Percentiles rank a stretch among this genome's conserved stretches.
Evolutionary conservation across 2,329 filamentous ascomycete genomes (phyloP).

Genomic region (Thelonectria discophora): DNA sequence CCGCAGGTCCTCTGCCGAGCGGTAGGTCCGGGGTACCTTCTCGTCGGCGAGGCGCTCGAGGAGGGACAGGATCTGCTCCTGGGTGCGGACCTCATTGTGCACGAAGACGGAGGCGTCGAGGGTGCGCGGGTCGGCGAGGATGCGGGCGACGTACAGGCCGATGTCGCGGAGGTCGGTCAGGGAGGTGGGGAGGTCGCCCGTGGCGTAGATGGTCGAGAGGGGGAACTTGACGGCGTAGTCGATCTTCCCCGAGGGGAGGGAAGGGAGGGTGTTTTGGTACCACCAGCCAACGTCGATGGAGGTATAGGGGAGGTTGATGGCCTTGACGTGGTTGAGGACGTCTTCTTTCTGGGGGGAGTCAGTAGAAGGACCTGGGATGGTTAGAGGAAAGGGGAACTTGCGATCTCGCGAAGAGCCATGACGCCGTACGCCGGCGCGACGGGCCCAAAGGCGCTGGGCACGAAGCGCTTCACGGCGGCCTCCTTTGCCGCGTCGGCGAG

Average conservation of each 20-base stretch:
- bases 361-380: too few species aligned
- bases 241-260: slow-evolving; percentile 38
- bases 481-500: slow-evolving; percentile 16
- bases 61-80: slow-evolving; percentile 56
- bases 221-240: slow-evolving; percentile 42
- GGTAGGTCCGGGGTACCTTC: slow-evolving; percentile 44
- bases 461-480: slow-evolving; percentile 18
- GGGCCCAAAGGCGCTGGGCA: slow-evolving; percentile 9
- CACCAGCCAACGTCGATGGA: slow-evolving; percentile 68
- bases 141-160: slow-evolving; percentile 58
- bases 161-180: slow-evolving; percentile 61
- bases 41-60: slow-evolving; percentile 60
- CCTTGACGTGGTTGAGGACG: slow-evolving; percentile 58
- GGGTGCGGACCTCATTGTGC: slow-evolving; percentile 55
- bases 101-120: slow-evolving; percentile 61
- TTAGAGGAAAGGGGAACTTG: neutral
- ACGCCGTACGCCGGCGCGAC: neutral
- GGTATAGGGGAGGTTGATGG: slow-evolving; percentile 60
- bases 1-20: neutral
- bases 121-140: slow-evolving; percentile 61
- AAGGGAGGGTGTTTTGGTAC: slow-evolving; percentile 56
- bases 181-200: slow-evolving; percentile 54
- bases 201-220: slow-evolving; percentile 51
- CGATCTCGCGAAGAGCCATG: slow-evolving; percentile 11
- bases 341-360: slow-evolving; percentile 53